Evolutionary conservation across 192 early-diverging fungal species (phyloP).

Genomic region (Coemansia sp.): DNA sequence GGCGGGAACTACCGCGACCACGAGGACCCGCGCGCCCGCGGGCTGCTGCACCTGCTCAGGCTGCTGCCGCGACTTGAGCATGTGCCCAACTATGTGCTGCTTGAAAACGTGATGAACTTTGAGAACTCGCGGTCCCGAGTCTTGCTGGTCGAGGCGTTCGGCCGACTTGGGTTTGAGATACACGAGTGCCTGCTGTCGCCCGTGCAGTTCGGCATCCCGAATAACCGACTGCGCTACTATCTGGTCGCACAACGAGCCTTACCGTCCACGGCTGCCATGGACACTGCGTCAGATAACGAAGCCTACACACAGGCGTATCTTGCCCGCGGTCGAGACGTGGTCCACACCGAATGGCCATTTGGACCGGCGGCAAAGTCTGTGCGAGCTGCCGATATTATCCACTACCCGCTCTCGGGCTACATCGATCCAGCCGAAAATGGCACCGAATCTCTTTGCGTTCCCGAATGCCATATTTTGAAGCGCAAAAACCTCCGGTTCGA

Average conservation of each 20-base stretch:
- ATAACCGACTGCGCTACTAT: conserved; percentile 37
- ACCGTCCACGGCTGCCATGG: background rate
- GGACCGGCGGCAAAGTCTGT: conserved; percentile 7
- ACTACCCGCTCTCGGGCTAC: conserved; percentile 8
- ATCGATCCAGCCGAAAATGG: conserved; percentile 10
- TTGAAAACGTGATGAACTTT: conserved; percentile 52
- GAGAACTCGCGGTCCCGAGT: conserved; percentile 39
- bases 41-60: conserved; percentile 33
- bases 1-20: conserved; percentile 77
- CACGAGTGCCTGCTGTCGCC: conserved; percentile 42
- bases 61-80: conserved; percentile 23
- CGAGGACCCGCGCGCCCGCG: conserved; percentile 37
- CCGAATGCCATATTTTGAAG: conserved; percentile 25
- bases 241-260: conserved; percentile 15
- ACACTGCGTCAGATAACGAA: background rate
- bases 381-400: background rate
- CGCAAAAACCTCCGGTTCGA: conserved; percentile 32
- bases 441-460: conserved; percentile 11
- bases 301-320: conserved; percentile 16
- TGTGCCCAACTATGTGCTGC: conserved; percentile 16
- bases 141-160: conserved; percentile 20
- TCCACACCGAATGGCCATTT: conserved; percentile 34
- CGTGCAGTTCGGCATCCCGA: conserved; percentile 39
- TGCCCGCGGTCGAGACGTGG: conserved; percentile 10
- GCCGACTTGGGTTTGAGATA: conserved; percentile 25